Base-by-base conservation (phyloP, 441 rosid species). In the Populus hybrid region DNA sequence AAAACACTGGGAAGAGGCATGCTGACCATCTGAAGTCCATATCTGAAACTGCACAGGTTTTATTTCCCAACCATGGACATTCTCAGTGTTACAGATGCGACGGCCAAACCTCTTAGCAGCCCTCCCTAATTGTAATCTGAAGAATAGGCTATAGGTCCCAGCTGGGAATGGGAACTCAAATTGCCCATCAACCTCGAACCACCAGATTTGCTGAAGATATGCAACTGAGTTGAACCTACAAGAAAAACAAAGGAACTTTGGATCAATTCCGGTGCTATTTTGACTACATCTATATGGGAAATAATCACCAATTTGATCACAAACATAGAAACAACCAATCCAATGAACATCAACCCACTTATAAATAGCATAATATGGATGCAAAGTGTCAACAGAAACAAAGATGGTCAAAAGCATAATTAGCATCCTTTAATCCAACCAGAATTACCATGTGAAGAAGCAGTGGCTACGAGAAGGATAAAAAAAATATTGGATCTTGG, bases 161-260 rank as follows among this genome's bases (percentile, higher is more conserved):
- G 83, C 86, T 0, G 97, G 99, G 76, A 94, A 90, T 0, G 97
- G 95, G 79, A 95, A 94, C 78, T 95, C 97, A 9, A 95, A 83
- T 80, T 90, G 93, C 4, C 99, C 97, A 20, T 87, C 84, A 14
- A 93, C 96, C 85, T 95, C 97, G 68, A 93, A 86, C 99, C 99
- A 95, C 99, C 99, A 95, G 59, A 83, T 92, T 87, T 94, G 99
- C 84, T 95, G 97, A 67, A 95, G 98, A 85, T 92, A 95, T 28
- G 98, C 97, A 69, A 95, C 84, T 8, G 90, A 88, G 4, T 77
- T 54, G 73, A 95, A 95, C 83, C 98, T 95, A 50, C 73, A 76
- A 40, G 68, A 65, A 75, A 38, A 73, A 54, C 57, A 78, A 83
- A 76, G 67, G 23, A 71, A 79, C 21, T 24, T 12, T 21, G 42